phyloP scores from a whole-genome alignment of 768 basidiomycete genomes.

The Lactarius vividus region DNA sequence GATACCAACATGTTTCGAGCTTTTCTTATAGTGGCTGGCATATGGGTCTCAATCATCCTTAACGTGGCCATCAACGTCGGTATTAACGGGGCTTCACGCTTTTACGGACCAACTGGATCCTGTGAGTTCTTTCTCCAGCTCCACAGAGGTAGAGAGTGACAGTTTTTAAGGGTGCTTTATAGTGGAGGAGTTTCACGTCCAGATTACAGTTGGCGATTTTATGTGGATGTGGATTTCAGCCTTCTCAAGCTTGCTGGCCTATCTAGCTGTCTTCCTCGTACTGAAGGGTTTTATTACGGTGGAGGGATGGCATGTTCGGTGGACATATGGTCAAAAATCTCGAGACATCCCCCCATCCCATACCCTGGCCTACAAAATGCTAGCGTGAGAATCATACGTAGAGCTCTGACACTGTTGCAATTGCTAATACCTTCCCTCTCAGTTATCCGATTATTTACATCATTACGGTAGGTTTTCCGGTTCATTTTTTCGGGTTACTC shows the following conservation, averaged over 20 bases:
- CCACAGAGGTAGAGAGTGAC: not conserved
- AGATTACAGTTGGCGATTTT: slow-evolving; percentile 48
- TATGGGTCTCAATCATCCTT: slow-evolving; percentile 43
- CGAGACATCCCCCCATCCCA: slow-evolving; percentile 23
- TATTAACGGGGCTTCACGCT: slow-evolving; percentile 34
- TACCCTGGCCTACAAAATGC: slow-evolving; percentile 43
- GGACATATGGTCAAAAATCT: slow-evolving; percentile 22
- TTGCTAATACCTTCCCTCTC: slow-evolving; percentile 11
- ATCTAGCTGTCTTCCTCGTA: slow-evolving; percentile 45
- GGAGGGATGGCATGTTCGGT: slow-evolving; percentile 33
- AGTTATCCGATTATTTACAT: slow-evolving; percentile 50
- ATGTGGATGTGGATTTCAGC: slow-evolving; percentile 53
- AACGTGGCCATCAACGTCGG: slow-evolving; percentile 41
- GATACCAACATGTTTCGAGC: slow-evolving; percentile 35
- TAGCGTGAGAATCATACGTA: slow-evolving; percentile 41
- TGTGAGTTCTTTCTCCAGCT: slow-evolving; percentile 34
- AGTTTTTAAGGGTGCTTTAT: slow-evolving; percentile 53
- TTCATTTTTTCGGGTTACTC: not conserved
- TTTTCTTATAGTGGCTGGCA: slow-evolving; percentile 34
- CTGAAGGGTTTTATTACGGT: slow-evolving; percentile 40
- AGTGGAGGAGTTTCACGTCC: slow-evolving; percentile 32
- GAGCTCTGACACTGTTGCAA: not conserved
- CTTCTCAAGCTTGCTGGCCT: slow-evolving; percentile 42
- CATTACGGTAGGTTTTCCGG: slow-evolving; percentile 32
- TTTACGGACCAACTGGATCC: slow-evolving; percentile 44